phyloP scores from a whole-genome alignment of 345 rosid species.

The Gossypium rotundifolium region DNA sequence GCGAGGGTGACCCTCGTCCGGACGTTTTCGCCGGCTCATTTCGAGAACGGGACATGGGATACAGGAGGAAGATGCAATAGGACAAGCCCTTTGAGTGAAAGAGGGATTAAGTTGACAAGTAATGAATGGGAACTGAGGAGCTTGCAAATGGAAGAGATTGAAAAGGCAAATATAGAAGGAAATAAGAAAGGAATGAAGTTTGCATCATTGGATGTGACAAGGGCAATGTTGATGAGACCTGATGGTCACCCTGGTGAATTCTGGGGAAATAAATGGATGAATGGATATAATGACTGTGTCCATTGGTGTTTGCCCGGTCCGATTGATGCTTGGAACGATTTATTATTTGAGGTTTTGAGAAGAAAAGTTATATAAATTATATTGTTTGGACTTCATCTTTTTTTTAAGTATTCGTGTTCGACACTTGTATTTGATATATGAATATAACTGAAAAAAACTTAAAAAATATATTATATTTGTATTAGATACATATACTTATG shows the following conservation, averaged over 20 bases:
- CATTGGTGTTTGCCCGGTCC: conserved; percentile 98
- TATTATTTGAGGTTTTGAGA: conserved; percentile 47
- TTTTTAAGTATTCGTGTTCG: not conserved
- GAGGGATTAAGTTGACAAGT: conserved; percentile 16
- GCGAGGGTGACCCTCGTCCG: conserved; percentile 40
- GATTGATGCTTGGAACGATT: conserved; percentile 67
- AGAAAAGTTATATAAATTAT: not conserved
- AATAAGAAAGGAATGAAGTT: conserved; percentile 30
- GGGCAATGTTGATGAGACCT: conserved; percentile 69
- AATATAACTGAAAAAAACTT: no score
- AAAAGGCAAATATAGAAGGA: conserved; percentile 16
- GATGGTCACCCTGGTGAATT: conserved; percentile 72
- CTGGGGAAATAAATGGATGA: conserved; percentile 83
- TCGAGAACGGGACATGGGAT: conserved; percentile 78
- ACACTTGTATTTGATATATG: not conserved
- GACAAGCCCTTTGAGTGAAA: conserved; percentile 39
- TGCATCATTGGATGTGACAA: conserved; percentile 53
- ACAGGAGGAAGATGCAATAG: conserved; percentile 62
- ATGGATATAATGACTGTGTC: conserved; percentile 68
- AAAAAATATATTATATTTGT: no score
- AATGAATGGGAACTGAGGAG: conserved; percentile 47
- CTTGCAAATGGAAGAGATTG: conserved; percentile 48
- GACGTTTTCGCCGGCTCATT: conserved; percentile 85
- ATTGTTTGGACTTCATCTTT: not conserved
- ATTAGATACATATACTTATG: no score